Conservation (phyloP, 352 stramenopile species). For the Phytopythium boreale region DNA sequence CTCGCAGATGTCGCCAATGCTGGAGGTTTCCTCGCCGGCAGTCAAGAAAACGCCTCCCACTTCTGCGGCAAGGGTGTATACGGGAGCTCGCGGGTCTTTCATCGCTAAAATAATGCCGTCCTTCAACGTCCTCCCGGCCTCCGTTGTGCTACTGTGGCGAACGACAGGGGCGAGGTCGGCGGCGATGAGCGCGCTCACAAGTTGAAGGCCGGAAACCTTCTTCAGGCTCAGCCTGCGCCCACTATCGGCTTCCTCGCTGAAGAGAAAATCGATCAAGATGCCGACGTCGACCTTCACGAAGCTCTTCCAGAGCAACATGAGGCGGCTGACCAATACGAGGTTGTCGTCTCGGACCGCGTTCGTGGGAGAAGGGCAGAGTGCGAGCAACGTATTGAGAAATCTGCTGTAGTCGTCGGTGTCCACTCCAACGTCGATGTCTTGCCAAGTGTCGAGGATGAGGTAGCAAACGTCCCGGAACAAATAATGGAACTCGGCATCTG, state of each 20-base stretch:
- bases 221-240: constrained; percentile 36
- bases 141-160: neutral
- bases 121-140: constrained; percentile 22
- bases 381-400: constrained; percentile 58
- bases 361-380: constrained; percentile 47
- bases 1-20: constrained; percentile 25
- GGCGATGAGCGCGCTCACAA: constrained; percentile 56
- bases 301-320: constrained; percentile 61
- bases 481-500: constrained; percentile 61
- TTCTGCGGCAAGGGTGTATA: constrained; percentile 68
- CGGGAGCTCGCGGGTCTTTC: constrained; percentile 34
- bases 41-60: constrained; percentile 48
- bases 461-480: constrained; percentile 72
- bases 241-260: constrained; percentile 31
- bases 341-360: constrained; percentile 70
- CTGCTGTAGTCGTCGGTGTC: constrained; percentile 24
- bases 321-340: constrained; percentile 44
- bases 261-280: constrained; percentile 34
- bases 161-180: constrained; percentile 10
- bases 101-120: constrained; percentile 52
- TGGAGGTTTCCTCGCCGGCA: constrained; percentile 22
- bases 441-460: constrained; percentile 53
- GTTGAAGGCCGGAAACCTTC: constrained; percentile 52
- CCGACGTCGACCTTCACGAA: constrained; percentile 34
- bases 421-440: constrained; percentile 21